Evolutionary conservation across 202 grass and related monocot genomes (phyloP), one percentile per base, ranked within the genome.

Genomic region (Alloteropsis angusta): DNA sequence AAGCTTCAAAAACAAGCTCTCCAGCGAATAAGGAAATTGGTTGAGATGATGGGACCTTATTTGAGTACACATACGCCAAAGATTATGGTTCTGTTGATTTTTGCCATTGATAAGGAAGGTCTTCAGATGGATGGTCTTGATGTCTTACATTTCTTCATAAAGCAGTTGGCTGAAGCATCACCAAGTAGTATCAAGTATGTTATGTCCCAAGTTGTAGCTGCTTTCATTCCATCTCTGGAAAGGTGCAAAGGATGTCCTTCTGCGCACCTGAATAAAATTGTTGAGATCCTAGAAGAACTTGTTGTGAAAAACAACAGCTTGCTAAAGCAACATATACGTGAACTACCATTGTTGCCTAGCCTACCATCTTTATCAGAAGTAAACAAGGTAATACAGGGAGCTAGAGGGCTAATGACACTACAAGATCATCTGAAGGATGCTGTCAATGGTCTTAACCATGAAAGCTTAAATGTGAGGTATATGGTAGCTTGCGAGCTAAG

Each of bases 1-100:
- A 83, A 87, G 75, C 81, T 94, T 80, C 95, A 98, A 82, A 90
- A 88, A 74, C 89, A 92, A 76, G 85, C 87, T 55, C 88, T 97
- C 76, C 90, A 87, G 53, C 87, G 87, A 73, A 94, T 97, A 78
- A 77, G 83, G 62, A 97, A 92, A 83, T 81, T 92, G 77, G 85
- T 94, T 55, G 91, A 97, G 89, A 92, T 97, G 87, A 97, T 97
- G 95, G 95, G 95, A 52, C 91, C 95, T 84, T 97, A 92, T 82
- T 84, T 97, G 50, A 87, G 85, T 72, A 89, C 95, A 79, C 95
- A 97, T 87, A 85, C 93, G 9, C 89, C 89, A 54, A 97, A 97
- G 87, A 92, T 97, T 90, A 97, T 94, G 95, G 91, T 97, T 80
- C 81, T 97, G 11, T 85, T 97, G 71, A 97, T 87, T 61, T 94